These are phyloP conservation scores for Anisodus tanguticus DNA, from an alignment of 257 asterid species.

Conservation along the genomic window DNA sequence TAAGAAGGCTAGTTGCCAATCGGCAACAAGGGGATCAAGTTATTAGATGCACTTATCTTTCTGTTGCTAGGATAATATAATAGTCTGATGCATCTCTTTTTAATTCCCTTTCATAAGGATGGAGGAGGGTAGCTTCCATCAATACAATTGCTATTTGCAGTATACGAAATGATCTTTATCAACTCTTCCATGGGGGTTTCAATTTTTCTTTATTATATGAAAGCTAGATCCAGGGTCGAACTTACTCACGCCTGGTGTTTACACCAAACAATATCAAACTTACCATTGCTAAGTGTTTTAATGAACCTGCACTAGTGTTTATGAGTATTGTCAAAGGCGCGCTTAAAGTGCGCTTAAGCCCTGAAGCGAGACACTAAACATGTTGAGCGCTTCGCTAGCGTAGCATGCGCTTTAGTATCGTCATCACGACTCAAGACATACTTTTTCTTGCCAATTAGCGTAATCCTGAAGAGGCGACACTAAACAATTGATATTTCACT, in stretches of 20 bases:
- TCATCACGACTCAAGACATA: no score
- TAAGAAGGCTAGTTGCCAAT: neutral
- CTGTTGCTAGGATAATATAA: neutral
- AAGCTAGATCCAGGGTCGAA: neutral
- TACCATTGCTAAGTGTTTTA: neutral
- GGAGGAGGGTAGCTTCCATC: neutral
- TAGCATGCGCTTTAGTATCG: no score
- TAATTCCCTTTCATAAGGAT: neutral
- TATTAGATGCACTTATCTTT: constrained; percentile 6
- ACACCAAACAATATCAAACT: neutral
- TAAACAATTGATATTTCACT: no score
- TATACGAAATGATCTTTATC: neutral
- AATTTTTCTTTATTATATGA: neutral
- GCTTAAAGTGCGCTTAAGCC: no score
- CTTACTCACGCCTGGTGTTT: neutral
- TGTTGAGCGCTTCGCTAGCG: no score
- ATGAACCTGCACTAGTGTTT: neutral
- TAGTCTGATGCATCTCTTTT: neutral
- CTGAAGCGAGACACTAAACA: no score
- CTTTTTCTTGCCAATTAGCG: no score
- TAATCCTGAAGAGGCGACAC: no score
- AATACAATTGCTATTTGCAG: neutral
- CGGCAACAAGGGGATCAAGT: neutral
- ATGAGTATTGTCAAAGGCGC: neutral
- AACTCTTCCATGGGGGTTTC: constrained; percentile 3